Percentiles rank a stretch among this genome's conserved stretches.
Conservation (phyloP, 2,329 filamentous ascomycete genomes). For the Stenocarpella maydis region DNA sequence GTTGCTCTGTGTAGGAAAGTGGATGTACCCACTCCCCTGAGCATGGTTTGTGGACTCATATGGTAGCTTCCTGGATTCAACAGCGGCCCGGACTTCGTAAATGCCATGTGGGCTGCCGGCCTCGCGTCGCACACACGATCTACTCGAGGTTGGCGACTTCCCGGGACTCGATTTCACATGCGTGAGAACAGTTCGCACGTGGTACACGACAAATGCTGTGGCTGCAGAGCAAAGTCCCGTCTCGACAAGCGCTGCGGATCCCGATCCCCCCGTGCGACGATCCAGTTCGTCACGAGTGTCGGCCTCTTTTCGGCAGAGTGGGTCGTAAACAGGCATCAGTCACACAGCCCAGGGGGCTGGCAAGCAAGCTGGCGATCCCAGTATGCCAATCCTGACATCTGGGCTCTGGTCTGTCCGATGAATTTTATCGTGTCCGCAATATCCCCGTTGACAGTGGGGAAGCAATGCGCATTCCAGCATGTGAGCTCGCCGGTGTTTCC, state of each 20-base stretch:
- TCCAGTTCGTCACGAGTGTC: slow-evolving; percentile 12
- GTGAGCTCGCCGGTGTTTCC: background rate
- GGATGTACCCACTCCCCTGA: too few species aligned
- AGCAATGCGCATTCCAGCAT: slow-evolving; percentile 1
- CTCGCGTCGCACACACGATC: background rate
- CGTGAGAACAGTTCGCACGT: background rate
- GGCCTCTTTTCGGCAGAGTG: background rate
- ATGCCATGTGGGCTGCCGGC: background rate
- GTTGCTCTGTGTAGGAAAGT: too few species aligned
- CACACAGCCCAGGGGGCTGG: slow-evolving; percentile 11
- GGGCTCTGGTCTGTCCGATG: background rate
- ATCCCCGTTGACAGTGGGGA: background rate
- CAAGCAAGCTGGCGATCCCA: slow-evolving; percentile 10
- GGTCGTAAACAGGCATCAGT: slow-evolving; percentile 6
- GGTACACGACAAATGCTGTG: background rate
- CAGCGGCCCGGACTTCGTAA: background rate
- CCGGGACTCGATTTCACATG: slow-evolving; percentile 1
- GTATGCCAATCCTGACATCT: background rate
- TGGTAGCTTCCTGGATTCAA: too few species aligned
- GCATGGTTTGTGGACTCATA: too few species aligned
- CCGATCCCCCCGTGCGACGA: slow-evolving; percentile 5
- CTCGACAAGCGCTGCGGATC: background rate
- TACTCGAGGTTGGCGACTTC: background rate
- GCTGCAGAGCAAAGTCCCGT: background rate
- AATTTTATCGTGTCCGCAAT: background rate